Base-by-base conservation (phyloP, 108 stramenopile species). In the Cyclotella choctawhatcheeana region DNA sequence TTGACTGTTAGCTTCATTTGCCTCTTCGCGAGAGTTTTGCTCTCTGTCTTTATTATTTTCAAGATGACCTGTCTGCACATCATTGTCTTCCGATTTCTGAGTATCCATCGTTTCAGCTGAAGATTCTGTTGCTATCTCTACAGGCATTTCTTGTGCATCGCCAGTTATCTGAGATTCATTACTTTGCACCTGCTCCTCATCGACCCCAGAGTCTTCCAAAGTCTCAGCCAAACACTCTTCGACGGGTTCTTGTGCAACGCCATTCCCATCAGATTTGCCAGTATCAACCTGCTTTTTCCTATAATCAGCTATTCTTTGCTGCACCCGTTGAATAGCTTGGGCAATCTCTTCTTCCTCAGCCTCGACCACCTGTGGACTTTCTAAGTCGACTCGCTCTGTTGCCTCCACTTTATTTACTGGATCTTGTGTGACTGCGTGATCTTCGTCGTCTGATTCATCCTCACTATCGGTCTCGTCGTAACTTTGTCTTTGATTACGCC, bases 321-420 rank as follows among this genome's bases (percentile, higher is more conserved):
- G 70, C 20, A 79, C 77, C 27, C 77, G 55, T 44, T 67, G 70
- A 37, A 79, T 71, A 4, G 77, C 77, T 40, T 71, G 64, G 64
- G 77, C 77, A 31, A 79, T 55, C 22, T 52, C 51, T 2, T 52
- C 51, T 52, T 52, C 51, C 22, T 22, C 51, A 2, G 51, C 51
- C 24, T 52, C 51, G 20, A 21, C 51, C 20, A 22, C 10, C 51
- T 8, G 54, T 52, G 26, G 50, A 44, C 40, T 77, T 69, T 2
- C 52, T n/a, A n/a, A n/a, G n/a, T n/a, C n/a, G n/a, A n/a, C 68
- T 50, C 51, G 26, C 5, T 71, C 47, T 2, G 54, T 16, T 43
- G 47, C 29, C 40, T 24, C 37, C 21, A 1, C 56, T 59, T 1
- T n/a, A 43, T 8, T 4, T 26, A 40, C 7, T 24, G n/a, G n/a